Conservation (phyloP, 1,284 basidiomycete species). For the Tylopilus orsonianus region DNA sequence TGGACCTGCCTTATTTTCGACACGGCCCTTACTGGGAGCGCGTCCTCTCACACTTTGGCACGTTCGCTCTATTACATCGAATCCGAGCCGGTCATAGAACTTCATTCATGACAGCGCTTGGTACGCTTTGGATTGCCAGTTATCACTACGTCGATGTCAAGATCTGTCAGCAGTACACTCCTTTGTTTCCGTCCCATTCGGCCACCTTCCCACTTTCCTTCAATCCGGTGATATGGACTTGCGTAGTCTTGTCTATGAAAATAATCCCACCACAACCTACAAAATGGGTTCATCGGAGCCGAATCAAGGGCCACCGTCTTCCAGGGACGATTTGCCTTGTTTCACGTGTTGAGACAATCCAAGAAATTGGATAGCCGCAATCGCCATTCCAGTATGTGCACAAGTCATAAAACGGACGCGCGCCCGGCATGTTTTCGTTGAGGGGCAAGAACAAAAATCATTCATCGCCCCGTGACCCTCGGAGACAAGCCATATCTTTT, state of each 20-base stretch:
- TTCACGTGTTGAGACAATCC: constrained; percentile 32
- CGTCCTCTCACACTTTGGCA: background rate
- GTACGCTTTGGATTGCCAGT: too few relatives aligned
- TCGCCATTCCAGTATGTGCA: background rate
- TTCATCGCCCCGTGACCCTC: constrained; percentile 41
- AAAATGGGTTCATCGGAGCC: constrained; percentile 37
- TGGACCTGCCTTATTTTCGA: constrained; percentile 22
- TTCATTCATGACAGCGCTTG: too few relatives aligned
- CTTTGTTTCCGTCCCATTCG: too few relatives aligned
- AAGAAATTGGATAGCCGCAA: constrained; percentile 32
- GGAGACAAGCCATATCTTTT: constrained; percentile 35
- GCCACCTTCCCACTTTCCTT: background rate
- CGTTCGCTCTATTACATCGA: background rate
- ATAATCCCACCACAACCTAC: constrained; percentile 10
- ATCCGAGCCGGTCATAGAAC: background rate
- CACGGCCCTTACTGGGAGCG: background rate
- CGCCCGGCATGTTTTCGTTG: constrained; percentile 39
- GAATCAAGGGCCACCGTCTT: constrained; percentile 40
- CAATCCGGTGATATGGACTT: too few relatives aligned
- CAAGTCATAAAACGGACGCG: background rate
- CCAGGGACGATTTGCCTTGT: constrained; percentile 36
- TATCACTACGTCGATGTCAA: background rate
- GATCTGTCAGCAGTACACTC: background rate
- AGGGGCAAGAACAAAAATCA: constrained; percentile 38
- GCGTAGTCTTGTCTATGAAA: constrained; percentile 6